Percentiles rank a stretch among this genome's conserved stretches.
Evolutionary conservation across 208 protist species (phyloP).

Genomic region (Leishmania aethiopica): DNA sequence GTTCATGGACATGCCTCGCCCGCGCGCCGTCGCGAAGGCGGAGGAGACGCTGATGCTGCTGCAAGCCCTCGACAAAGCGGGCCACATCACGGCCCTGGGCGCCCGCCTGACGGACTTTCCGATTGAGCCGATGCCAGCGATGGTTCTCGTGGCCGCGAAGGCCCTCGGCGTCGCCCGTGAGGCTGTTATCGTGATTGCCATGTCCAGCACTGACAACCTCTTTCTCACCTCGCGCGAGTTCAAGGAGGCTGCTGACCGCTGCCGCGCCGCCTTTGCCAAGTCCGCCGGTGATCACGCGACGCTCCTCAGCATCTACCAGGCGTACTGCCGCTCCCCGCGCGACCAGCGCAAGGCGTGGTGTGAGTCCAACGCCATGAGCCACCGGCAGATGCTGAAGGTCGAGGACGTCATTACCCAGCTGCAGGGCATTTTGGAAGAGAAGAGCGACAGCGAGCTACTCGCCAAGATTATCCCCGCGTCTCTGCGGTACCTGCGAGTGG

Average conservation of each 20-base stretch:
- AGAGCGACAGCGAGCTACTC: slow-evolving; percentile 54
- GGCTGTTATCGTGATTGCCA: slow-evolving; percentile 94
- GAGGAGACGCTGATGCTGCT: slow-evolving; percentile 95
- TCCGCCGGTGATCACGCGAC: slow-evolving; percentile 90
- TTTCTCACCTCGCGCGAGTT: slow-evolving; percentile 76
- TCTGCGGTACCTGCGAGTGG: slow-evolving; percentile 15
- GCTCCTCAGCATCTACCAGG: slow-evolving; percentile 79
- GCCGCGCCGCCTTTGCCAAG: slow-evolving; percentile 71
- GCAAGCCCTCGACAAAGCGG: slow-evolving; percentile 91
- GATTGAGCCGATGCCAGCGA: slow-evolving; percentile 97
- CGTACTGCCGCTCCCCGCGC: slow-evolving; percentile 65
- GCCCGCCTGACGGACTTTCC: slow-evolving; percentile 97
- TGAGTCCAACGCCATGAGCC: slow-evolving; percentile 77
- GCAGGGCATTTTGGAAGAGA: slow-evolving; percentile 59
- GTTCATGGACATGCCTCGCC: slow-evolving; percentile 98
- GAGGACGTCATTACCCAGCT: slow-evolving; percentile 88
- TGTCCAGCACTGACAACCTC: slow-evolving; percentile 89
- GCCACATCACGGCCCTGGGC: slow-evolving; percentile 90
- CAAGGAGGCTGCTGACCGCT: slow-evolving; percentile 79
- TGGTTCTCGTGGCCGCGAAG: slow-evolving; percentile 95
- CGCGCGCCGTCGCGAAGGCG: slow-evolving; percentile 87
- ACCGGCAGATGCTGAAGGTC: slow-evolving; percentile 85
- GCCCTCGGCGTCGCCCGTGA: slow-evolving; percentile 95
- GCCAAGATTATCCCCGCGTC: slow-evolving; percentile 40
- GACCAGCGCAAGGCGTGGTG: slow-evolving; percentile 81